phyloP scores from a whole-genome alignment of 208 protist species.

The Crithidia acanthocephali region DNA sequence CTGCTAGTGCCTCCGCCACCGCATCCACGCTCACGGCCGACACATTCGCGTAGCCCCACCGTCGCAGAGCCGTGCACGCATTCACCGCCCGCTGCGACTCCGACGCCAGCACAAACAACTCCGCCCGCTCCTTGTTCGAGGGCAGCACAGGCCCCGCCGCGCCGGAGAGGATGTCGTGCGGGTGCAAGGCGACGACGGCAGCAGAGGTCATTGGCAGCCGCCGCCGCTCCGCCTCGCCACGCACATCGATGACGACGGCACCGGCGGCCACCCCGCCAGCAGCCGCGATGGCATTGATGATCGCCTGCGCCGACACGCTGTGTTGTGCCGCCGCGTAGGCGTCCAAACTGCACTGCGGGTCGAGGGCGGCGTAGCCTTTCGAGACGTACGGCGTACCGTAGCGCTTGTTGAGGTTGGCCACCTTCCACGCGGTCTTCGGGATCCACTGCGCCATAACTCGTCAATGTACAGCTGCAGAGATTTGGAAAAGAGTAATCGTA shows the following conservation, averaged over 20 bases:
- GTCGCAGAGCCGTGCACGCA: constrained; percentile 53
- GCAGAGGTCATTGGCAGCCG: constrained; percentile 26
- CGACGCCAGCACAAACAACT: constrained; percentile 70
- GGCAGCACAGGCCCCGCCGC: constrained; percentile 74
- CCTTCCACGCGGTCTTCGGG: constrained; percentile 88
- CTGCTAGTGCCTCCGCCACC: constrained; percentile 32
- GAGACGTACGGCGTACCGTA: constrained; percentile 74
- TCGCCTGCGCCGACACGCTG: not conserved
- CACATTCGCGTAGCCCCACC: constrained; percentile 75
- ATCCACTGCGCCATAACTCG: constrained; percentile 85
- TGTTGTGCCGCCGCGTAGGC: constrained; percentile 36
- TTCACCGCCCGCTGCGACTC: constrained; percentile 59
- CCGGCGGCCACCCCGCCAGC: constrained; percentile 6
- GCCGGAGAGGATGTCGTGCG: constrained; percentile 81
- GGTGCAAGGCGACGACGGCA: constrained; percentile 62
- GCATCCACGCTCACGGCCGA: constrained; percentile 42
- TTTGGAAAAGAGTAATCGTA: too few species aligned
- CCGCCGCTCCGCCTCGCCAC: constrained; percentile 45
- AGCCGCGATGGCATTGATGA: constrained; percentile 11
- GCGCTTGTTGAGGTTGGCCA: constrained; percentile 86
- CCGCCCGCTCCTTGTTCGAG: constrained; percentile 34
- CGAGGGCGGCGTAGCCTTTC: constrained; percentile 32
- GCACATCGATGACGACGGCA: constrained; percentile 73
- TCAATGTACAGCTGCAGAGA: not conserved
- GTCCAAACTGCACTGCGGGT: constrained; percentile 31